Base-by-base conservation (phyloP, 306 rosid species). In the Lathyrus tuberosus region DNA sequence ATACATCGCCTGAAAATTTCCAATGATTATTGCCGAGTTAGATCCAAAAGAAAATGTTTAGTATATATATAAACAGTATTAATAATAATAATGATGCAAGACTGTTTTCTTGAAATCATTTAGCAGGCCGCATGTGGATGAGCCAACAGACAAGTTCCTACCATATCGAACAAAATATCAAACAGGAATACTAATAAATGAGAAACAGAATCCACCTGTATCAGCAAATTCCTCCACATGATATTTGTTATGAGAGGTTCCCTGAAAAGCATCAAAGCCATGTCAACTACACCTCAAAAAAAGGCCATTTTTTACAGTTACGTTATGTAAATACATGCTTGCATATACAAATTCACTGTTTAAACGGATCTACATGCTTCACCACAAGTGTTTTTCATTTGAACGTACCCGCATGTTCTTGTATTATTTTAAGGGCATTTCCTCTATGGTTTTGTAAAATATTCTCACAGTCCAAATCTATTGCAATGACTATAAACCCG, bases 151-250 rank as follows among this genome's bases (percentile, higher is more conserved):
- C 43, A 56, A 62, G 71, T 62, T 62, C 6, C 47, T 13, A 35
- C 30, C 18, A 54, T 57, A 57, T 13, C 37, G 18, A 74, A 28
- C 66, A 76, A 15, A 44, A 70, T 20, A 20, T 43, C 26, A 59
- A 74, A 4, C 51, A 28, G 16, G 5, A 5, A 35, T 13, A 59
- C 76, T 4, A 46, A 59, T 38, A 51, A 74, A 56, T 71, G 49
- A 75, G 59, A 58, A 74, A 16, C 31, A 22, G n/a, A 10, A 59
- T 11, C 61, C 72, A 91, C 99, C 96, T 95, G 99, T 70, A 95
- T 65, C 82, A 91, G 79, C 82, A 95, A 81, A 77, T 95, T 95
- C 80, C 99, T 87, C 99, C 99, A 95, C 99, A 95, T 95, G 46
- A 87, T 79, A 76, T 89, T 84, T 67, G 99, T 95, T 65, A 95